phyloP scores from a whole-genome alignment of 192 early-diverging fungal genomes.

The Coemansia sp. region DNA sequence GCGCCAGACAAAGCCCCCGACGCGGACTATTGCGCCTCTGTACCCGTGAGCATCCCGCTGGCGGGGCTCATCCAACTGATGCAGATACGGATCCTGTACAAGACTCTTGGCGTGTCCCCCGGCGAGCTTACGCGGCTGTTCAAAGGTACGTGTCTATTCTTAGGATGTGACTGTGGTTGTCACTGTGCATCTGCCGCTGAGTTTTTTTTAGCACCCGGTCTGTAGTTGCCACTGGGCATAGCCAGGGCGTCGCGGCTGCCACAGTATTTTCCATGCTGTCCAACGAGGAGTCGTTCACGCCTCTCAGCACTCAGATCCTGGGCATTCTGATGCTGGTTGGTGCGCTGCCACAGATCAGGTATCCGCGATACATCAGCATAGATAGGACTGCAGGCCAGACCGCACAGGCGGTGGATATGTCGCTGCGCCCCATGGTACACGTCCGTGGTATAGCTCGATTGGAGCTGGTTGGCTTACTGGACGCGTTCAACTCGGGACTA shows the following conservation, averaged over 20 bases:
- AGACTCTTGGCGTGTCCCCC: slow-evolving; percentile 55
- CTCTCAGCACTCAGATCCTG: slow-evolving; percentile 71
- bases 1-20: slow-evolving; percentile 61
- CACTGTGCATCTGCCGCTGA: neutral
- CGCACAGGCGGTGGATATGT: slow-evolving; percentile 52
- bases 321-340: slow-evolving; percentile 79
- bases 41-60: slow-evolving; percentile 71
- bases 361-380: slow-evolving; percentile 6
- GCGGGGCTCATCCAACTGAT: slow-evolving; percentile 86
- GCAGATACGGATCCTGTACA: slow-evolving; percentile 64
- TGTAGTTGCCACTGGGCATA: slow-evolving; percentile 69
- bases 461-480: slow-evolving; percentile 1
- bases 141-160: slow-evolving; percentile 13
- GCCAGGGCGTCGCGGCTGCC: slow-evolving; percentile 83
- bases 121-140: slow-evolving; percentile 23
- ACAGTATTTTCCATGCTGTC: slow-evolving; percentile 73
- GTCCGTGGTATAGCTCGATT: slow-evolving; percentile 20
- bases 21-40: slow-evolving; percentile 61
- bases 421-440: neutral
- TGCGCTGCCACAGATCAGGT: slow-evolving; percentile 65
- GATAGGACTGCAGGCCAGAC: slow-evolving; percentile 51
- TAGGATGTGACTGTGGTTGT: no score
- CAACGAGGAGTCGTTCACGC: slow-evolving; percentile 71
- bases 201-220: neutral
- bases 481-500: slow-evolving; percentile 12